Percentiles rank a stretch among this genome's conserved stretches.
Conservation (phyloP, 106 monocot species). For the Acorus calamus region DNA sequence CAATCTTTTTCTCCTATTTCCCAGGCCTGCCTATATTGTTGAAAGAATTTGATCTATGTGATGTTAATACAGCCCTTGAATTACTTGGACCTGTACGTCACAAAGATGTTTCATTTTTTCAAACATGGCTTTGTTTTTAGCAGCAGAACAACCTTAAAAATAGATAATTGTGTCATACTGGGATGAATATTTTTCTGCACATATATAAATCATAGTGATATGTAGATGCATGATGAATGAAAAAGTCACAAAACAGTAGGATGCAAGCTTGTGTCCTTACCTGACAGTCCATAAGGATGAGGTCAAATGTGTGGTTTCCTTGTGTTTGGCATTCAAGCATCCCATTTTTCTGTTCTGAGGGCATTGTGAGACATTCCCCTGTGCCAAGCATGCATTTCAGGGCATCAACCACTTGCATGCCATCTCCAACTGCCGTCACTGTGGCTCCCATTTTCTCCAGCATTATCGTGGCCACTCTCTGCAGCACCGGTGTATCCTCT, state of each 20-base stretch:
- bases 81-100: no score
- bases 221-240: not conserved
- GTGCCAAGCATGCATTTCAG: constrained; percentile 16
- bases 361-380: constrained; percentile 5
- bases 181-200: no score
- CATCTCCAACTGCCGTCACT: constrained; percentile 38
- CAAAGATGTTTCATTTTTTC: no score
- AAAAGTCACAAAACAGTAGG: not conserved
- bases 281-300: constrained; percentile 57
- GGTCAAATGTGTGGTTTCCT: constrained; percentile 19
- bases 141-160: no score
- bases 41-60: no score
- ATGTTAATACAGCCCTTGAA: no score
- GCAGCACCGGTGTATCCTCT: constrained; percentile 50
- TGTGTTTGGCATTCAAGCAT: constrained; percentile 3
- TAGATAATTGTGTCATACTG: no score
- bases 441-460: constrained; percentile 35
- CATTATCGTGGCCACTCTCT: constrained; percentile 44
- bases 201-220: no score
- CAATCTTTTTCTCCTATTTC: no score
- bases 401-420: constrained; percentile 40
- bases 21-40: no score
- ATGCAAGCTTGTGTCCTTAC: constrained; percentile 7
- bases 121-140: no score
- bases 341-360: constrained; percentile 4